These are phyloP conservation scores for Fraxinus pennsylvanica DNA, from an alignment of 257 asterid genomes.

Conservation along the genomic window DNA sequence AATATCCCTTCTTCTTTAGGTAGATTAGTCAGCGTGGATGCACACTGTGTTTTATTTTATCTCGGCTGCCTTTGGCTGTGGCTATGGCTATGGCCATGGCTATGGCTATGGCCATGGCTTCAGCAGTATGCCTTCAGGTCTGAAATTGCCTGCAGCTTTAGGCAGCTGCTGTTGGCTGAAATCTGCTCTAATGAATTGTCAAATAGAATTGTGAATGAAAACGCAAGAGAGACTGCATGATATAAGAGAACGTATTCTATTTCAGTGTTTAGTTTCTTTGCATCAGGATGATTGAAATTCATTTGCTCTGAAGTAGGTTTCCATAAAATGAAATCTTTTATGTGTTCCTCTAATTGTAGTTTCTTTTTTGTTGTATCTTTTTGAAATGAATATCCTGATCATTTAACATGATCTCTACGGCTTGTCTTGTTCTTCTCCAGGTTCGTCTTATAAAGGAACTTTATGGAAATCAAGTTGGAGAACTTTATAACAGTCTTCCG, in stretches of 20 bases:
- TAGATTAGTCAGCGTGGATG: not conserved
- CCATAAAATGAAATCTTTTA: slow-evolving; percentile 1
- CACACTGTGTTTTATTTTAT: not conserved
- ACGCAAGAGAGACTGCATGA: not conserved
- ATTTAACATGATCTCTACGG: slow-evolving; percentile 9
- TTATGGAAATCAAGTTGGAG: slow-evolving; percentile 92
- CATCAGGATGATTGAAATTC: not conserved
- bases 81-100: too few species aligned
- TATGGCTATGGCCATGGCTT: not conserved
- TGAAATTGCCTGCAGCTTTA: not conserved
- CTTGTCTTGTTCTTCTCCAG: slow-evolving; percentile 49
- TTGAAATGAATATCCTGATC: slow-evolving; percentile 11
- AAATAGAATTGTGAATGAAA: not conserved
- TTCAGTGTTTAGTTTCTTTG: not conserved
- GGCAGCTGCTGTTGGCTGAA: not conserved
- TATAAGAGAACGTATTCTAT: not conserved
- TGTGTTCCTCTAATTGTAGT: not conserved
- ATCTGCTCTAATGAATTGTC: not conserved
- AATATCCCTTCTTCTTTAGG: not conserved
- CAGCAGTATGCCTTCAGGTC: not conserved
- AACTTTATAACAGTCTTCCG: slow-evolving; percentile 90
- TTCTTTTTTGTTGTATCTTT: slow-evolving; percentile 4
- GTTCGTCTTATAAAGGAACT: slow-evolving; percentile 91
- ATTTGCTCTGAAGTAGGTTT: slow-evolving; percentile 10
- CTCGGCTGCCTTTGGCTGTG: not conserved